These are phyloP conservation scores for Paspalum notatum DNA, from an alignment of 176 grass and related monocot genomes.

Conservation along the genomic window DNA sequence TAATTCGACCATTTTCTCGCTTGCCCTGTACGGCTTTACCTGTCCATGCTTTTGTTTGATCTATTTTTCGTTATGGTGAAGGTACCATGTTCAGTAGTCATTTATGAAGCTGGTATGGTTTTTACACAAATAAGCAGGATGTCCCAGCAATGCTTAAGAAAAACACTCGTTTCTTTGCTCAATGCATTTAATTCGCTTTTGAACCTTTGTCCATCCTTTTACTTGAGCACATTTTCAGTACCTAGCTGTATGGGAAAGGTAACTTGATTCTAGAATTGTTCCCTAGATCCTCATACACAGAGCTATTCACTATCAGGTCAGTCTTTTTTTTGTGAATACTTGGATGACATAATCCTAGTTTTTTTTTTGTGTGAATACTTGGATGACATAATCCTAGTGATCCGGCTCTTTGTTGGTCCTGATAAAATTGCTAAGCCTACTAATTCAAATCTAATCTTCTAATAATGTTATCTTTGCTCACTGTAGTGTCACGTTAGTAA, in stretches of 20 bases:
- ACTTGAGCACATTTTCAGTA: neutral
- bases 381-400: neutral
- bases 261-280: neutral
- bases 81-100: neutral
- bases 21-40: neutral
- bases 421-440: too few species aligned
- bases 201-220: neutral
- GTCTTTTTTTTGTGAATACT: too few species aligned
- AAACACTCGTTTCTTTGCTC: neutral
- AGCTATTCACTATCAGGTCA: too few species aligned
- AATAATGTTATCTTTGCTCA: too few species aligned
- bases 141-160: neutral
- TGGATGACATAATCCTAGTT: neutral
- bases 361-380: too few species aligned
- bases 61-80: conserved; percentile 6
- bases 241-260: neutral
- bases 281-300: neutral
- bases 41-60: neutral
- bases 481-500: too few species aligned
- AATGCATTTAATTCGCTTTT: conserved; percentile 19
- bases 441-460: too few species aligned
- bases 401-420: too few species aligned
- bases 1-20: neutral
- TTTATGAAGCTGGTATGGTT: neutral
- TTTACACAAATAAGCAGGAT: conserved; percentile 5